Percentiles rank a stretch among this genome's conserved stretches.
Evolutionary conservation across 306 rosid species (phyloP).

Genomic region (Malus orientalis): DNA sequence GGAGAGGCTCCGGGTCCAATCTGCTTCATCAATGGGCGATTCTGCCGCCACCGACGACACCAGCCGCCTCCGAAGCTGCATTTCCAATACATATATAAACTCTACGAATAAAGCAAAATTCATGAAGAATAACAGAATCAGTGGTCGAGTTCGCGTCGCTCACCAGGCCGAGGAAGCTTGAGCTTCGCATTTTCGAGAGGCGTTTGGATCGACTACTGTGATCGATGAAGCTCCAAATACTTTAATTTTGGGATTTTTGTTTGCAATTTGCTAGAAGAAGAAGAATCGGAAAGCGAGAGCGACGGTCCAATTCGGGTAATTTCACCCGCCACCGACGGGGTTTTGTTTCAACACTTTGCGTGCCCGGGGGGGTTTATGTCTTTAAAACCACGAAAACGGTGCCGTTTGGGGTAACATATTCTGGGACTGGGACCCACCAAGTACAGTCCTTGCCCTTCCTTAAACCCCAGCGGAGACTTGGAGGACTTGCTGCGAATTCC

Average conservation of each 20-base stretch:
- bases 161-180: slow-evolving; percentile 52
- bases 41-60: slow-evolving; percentile 33
- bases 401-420: not conserved
- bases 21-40: slow-evolving; percentile 18
- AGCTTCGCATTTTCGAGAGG: slow-evolving; percentile 38
- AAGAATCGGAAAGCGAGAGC: not conserved
- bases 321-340: not conserved
- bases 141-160: slow-evolving; percentile 1
- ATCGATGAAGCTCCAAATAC: not conserved
- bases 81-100: not conserved
- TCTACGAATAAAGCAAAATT: not conserved
- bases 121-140: not conserved
- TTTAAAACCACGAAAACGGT: not conserved
- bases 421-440: not conserved
- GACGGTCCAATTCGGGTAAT: not conserved
- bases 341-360: not conserved
- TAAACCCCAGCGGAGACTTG: not conserved
- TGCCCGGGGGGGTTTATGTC: not conserved
- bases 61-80: slow-evolving; percentile 62
- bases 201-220: not conserved
- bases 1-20: slow-evolving; percentile 17
- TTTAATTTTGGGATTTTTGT: not conserved
- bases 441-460: not conserved
- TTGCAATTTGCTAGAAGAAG: not conserved
- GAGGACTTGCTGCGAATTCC: not conserved